These are phyloP conservation scores for Pisolithus albus DNA, from an alignment of 768 basidiomycete genomes.

Conservation along the genomic window DNA sequence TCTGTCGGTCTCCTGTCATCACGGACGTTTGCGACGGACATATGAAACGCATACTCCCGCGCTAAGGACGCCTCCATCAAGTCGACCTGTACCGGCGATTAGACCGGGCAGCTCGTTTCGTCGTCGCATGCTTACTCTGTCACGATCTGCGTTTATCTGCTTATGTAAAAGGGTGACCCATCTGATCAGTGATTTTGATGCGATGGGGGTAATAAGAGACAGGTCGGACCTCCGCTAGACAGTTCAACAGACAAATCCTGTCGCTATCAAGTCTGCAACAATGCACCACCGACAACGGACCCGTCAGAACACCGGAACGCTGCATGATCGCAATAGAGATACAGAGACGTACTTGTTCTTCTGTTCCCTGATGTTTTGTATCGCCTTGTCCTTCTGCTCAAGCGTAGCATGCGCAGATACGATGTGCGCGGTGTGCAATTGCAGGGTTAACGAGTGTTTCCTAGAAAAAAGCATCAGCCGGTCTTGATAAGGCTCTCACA, in stretches of 20 bases:
- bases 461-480: slow-evolving; percentile 28
- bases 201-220: background rate
- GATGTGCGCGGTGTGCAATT: slow-evolving; percentile 83
- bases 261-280: slow-evolving; percentile 65
- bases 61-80: slow-evolving; percentile 59
- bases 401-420: slow-evolving; percentile 75
- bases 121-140: slow-evolving; percentile 41
- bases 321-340: background rate
- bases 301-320: slow-evolving; percentile 11
- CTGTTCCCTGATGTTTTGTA: slow-evolving; percentile 79
- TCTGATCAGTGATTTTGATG: slow-evolving; percentile 2
- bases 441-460: slow-evolving; percentile 78
- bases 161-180: background rate
- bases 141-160: slow-evolving; percentile 76
- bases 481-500: slow-evolving; percentile 7
- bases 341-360: slow-evolving; percentile 61
- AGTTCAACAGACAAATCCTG: slow-evolving; percentile 57
- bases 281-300: background rate
- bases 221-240: slow-evolving; percentile 57
- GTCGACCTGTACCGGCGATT: slow-evolving; percentile 44
- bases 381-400: slow-evolving; percentile 68
- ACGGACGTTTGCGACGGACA: slow-evolving; percentile 6
- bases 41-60: slow-evolving; percentile 49
- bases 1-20: slow-evolving; percentile 29
- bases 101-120: background rate